Evolutionary conservation across 1,284 basidiomycete genomes (phyloP).

Genomic region (Exobasidium cylindrosporum): DNA sequence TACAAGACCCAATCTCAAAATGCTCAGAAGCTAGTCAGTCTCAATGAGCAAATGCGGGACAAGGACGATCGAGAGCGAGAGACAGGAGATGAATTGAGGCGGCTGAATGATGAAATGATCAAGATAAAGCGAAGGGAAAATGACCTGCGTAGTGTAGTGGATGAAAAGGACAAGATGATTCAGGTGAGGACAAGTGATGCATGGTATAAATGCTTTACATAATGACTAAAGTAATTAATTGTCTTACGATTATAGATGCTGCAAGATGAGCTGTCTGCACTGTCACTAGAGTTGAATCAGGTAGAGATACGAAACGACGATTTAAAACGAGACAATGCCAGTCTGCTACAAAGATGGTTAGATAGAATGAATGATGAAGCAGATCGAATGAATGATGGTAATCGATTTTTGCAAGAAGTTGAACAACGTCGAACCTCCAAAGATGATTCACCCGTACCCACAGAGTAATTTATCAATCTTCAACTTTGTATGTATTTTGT

Average conservation of each 20-base stretch:
- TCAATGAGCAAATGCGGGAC: conserved; percentile 90
- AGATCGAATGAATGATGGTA: conserved; percentile 82
- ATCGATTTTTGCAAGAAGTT: conserved; percentile 13
- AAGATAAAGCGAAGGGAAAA: conserved; percentile 58
- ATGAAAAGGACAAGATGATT: conserved; percentile 74
- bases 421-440: not conserved
- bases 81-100: conserved; percentile 72
- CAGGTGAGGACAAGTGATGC: too few species aligned
- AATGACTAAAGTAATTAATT: too few species aligned
- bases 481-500: too few species aligned
- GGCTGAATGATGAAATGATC: conserved; percentile 69
- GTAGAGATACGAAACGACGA: conserved; percentile 80
- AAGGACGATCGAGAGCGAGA: conserved; percentile 77
- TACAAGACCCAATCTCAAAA: conserved; percentile 97
- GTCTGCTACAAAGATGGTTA: conserved; percentile 70
- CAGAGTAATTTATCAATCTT: too few species aligned
- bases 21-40: conserved; percentile 81
- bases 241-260: conserved; percentile 65
- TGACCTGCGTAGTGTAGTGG: conserved; percentile 71
- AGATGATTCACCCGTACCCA: not conserved
- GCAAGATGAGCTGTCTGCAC: conserved; percentile 66
- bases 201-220: too few species aligned
- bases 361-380: conserved; percentile 77
- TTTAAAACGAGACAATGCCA: conserved; percentile 86
- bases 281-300: conserved; percentile 70